Conservation (phyloP, 2,329 filamentous ascomycete species). For the Talaromyces sp. region DNA sequence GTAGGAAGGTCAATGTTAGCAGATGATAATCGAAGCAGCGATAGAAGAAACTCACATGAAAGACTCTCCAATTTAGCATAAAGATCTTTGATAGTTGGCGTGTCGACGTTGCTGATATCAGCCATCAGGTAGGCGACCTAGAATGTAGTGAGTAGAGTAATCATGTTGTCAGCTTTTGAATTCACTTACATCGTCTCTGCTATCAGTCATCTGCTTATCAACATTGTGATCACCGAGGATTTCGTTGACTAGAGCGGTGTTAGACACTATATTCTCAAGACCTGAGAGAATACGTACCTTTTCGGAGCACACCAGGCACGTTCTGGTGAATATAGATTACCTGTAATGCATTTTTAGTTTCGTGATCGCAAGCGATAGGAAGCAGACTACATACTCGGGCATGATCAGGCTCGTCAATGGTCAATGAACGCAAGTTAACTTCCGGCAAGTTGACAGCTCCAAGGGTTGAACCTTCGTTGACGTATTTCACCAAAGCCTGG, state of each 20-base stretch:
- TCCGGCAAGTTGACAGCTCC: conserved; percentile 98
- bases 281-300: conserved; percentile 51
- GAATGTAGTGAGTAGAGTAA: conserved; percentile 19
- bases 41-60: conserved; percentile 58
- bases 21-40: background rate
- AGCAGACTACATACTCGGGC: conserved; percentile 61
- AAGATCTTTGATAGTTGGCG: conserved; percentile 77
- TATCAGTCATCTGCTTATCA: conserved; percentile 98
- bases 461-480: conserved; percentile 88
- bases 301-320: conserved; percentile 87
- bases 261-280: background rate
- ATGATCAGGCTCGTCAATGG: conserved; percentile 82
- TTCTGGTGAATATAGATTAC: conserved; percentile 97
- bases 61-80: conserved; percentile 78
- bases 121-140: conserved; percentile 94
- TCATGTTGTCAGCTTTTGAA: background rate
- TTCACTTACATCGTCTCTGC: conserved; percentile 73
- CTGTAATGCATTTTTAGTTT: conserved; percentile 33
- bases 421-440: conserved; percentile 82
- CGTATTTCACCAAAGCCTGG: conserved; percentile 84
- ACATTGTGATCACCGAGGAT: conserved; percentile 95
- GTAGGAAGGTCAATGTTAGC: conserved; percentile 17
- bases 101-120: conserved; percentile 84
- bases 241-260: conserved; percentile 68
- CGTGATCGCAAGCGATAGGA: background rate